Evolutionary conservation across 2,329 filamentous ascomycete genomes (phyloP).

Genomic region (Aspergillus sergii): DNA sequence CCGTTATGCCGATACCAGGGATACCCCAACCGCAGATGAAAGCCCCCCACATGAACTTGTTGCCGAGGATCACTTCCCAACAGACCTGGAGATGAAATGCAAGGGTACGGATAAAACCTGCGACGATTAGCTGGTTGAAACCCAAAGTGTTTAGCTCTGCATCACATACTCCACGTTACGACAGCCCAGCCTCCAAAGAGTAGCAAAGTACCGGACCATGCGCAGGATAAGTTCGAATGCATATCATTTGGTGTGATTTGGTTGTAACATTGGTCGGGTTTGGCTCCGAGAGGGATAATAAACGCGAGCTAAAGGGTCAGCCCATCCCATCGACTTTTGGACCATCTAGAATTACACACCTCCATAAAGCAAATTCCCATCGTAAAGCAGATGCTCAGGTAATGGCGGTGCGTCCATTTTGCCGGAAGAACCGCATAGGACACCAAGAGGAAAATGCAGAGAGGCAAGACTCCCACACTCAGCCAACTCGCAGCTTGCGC

Average conservation of each 20-base stretch:
- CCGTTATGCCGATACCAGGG: conserved; percentile 71
- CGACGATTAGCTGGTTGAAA: background rate
- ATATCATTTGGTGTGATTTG: conserved; percentile 92
- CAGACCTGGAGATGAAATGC: conserved; percentile 97
- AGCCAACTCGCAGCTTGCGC: conserved; percentile 77
- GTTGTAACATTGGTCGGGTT: conserved; percentile 82
- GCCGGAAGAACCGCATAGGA: conserved; percentile 81
- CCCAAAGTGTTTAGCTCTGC: background rate
- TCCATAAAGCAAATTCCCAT: conserved; percentile 76
- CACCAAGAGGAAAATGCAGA: conserved; percentile 73
- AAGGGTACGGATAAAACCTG: conserved; percentile 81
- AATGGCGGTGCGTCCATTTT: conserved; percentile 89
- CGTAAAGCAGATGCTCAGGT: conserved; percentile 85
- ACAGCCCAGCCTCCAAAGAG: conserved; percentile 83
- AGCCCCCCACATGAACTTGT: conserved; percentile 84
- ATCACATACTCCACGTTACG: conserved; percentile 72
- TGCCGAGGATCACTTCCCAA: conserved; percentile 90
- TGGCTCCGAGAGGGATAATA: conserved; percentile 78
- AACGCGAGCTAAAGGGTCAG: conserved; percentile 70
- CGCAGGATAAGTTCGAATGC: conserved; percentile 78
- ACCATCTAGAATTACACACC: conserved; percentile 53
- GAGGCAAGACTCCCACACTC: conserved; percentile 71
- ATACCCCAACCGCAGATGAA: conserved; percentile 83
- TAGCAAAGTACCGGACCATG: conserved; percentile 82
- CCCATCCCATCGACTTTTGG: background rate